These are phyloP conservation scores for Saccharomyces hybrid DNA, from an alignment of 1,139 yeast species.

Conservation along the genomic window DNA sequence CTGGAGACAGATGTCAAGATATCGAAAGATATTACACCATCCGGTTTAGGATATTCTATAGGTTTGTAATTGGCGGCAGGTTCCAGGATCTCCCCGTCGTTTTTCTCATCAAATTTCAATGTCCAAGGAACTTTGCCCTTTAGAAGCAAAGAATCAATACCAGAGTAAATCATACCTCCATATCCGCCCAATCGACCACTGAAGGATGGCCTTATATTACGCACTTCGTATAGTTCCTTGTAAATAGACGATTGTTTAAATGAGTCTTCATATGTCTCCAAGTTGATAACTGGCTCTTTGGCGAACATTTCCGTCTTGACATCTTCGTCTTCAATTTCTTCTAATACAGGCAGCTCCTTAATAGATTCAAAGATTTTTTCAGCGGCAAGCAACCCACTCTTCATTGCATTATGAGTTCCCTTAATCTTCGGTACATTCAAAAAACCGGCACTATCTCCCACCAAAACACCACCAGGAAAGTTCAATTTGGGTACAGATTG, in stretches of 20 bases:
- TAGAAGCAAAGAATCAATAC: conserved; percentile 70
- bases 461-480: conserved; percentile 92
- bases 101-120: conserved; percentile 48
- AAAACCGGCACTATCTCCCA: conserved; percentile 94
- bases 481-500: conserved; percentile 83
- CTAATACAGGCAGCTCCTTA: conserved; percentile 37
- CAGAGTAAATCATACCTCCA: conserved; percentile 81
- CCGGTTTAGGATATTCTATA: conserved; percentile 90
- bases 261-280: conserved; percentile 52
- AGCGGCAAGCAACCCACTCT: conserved; percentile 91
- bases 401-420: conserved; percentile 97
- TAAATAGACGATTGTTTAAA: conserved; percentile 77
- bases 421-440: conserved; percentile 94
- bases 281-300: conserved; percentile 36
- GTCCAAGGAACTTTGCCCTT: conserved; percentile 87
- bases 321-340: conserved; percentile 32
- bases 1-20: conserved; percentile 85
- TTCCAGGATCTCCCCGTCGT: conserved; percentile 67
- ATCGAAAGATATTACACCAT: conserved; percentile 82
- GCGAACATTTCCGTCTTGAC: conserved; percentile 24
- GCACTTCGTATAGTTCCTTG: conserved; percentile 69
- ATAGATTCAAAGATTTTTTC: conserved; percentile 61
- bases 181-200: conserved; percentile 55
- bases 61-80: conserved; percentile 58
- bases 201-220: conserved; percentile 90